These are phyloP conservation scores for Amanita muscaria DNA, from an alignment of 768 basidiomycete genomes.

Conservation along the genomic window DNA sequence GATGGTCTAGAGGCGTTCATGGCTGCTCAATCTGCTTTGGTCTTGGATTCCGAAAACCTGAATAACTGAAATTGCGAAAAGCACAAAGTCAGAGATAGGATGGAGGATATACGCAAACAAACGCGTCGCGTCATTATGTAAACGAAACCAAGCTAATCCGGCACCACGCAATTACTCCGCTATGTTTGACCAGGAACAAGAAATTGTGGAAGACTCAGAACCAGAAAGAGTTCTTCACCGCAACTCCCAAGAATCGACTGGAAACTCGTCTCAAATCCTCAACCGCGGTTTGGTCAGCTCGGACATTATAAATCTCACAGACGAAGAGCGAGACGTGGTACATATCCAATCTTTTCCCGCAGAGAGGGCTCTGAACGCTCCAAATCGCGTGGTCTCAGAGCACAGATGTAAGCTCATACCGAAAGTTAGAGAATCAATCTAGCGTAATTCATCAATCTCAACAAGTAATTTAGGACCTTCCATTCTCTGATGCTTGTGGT, in stretches of 20 bases:
- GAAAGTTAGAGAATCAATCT: too few relatives aligned
- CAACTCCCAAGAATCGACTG: too few relatives aligned
- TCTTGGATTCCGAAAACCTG: not conserved
- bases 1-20: not conserved
- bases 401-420: too few relatives aligned
- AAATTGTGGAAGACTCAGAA: too few relatives aligned
- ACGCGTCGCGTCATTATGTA: slow-evolving; percentile 9
- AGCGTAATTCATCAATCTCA: not conserved
- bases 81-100: not conserved
- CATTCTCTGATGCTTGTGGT: not conserved
- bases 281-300: too few relatives aligned
- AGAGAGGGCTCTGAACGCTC: too few relatives aligned
- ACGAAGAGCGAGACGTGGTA: slow-evolving; percentile 15
- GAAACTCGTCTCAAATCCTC: too few relatives aligned
- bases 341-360: too few relatives aligned
- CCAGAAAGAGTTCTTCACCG: slow-evolving; percentile 38
- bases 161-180: not conserved
- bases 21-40: not conserved
- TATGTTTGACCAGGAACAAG: too few relatives aligned
- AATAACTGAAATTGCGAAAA: not conserved
- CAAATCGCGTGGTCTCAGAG: too few relatives aligned
- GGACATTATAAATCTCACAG: slow-evolving; percentile 18
- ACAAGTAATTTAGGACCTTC: not conserved
- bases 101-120: slow-evolving; percentile 4
- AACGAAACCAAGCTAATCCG: not conserved